Conservation (phyloP, 176 grass and related monocot genomes). For the Hsuehochloa calcarea region DNA sequence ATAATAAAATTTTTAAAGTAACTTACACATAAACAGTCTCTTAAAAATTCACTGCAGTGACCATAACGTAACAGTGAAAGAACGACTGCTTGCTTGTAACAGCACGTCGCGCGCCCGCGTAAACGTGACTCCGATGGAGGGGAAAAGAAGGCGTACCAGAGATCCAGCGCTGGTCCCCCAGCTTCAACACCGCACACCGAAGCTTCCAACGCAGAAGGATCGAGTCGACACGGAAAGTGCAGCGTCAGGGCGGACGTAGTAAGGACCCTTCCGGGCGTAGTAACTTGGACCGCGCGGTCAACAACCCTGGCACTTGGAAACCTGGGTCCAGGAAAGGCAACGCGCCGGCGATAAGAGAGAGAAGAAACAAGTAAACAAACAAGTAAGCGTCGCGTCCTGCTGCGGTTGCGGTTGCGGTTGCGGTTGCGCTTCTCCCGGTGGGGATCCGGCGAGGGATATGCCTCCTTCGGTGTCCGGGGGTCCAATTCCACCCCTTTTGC, state of each 20-base stretch:
- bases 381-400: constrained; percentile 7
- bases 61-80: neutral
- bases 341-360: neutral
- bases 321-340: neutral
- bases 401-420: too few species aligned
- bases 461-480: neutral
- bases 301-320: neutral
- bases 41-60: neutral
- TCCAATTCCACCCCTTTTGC: neutral
- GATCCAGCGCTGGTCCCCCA: neutral
- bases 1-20: too few species aligned
- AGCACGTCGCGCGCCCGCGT: neutral
- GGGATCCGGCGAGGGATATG: constrained; percentile 12
- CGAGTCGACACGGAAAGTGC: constrained; percentile 30
- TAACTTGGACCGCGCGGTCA: neutral
- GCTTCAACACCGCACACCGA: constrained; percentile 32
- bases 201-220: neutral
- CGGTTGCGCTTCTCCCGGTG: constrained; percentile 31
- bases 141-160: neutral
- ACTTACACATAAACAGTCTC: too few species aligned
- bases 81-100: neutral
- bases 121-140: neutral
- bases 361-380: neutral
- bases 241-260: constrained; percentile 20
- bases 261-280: neutral